Conservation (phyloP, 352 stramenopile species). For the Phytophthora agathidicida region DNA sequence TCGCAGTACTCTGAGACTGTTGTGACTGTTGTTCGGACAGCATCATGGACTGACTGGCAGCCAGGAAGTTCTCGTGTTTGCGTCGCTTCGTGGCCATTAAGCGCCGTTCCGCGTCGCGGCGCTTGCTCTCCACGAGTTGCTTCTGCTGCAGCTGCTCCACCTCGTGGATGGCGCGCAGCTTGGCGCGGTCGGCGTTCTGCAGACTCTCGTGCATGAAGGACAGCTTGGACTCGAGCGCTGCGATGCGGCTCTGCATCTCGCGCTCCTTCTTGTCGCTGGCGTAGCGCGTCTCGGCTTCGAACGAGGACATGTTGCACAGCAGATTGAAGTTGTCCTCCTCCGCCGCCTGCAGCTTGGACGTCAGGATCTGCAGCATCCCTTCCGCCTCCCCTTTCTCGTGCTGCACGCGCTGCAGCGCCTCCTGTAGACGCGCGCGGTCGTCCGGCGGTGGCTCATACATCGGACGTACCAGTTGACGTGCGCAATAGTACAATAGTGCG, state of each 20-base stretch:
- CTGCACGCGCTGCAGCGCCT: constrained; percentile 46
- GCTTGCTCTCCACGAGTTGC: constrained; percentile 64
- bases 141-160: constrained; percentile 67
- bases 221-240: constrained; percentile 63
- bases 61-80: constrained; percentile 59
- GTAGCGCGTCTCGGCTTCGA: constrained; percentile 57
- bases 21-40: constrained; percentile 36
- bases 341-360: constrained; percentile 45
- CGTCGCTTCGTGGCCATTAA: constrained; percentile 71
- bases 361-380: constrained; percentile 63
- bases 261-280: constrained; percentile 48
- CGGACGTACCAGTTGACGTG: too few species aligned
- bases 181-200: constrained; percentile 65
- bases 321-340: constrained; percentile 78
- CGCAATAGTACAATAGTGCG: constrained; percentile 5
- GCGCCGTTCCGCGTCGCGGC: constrained; percentile 65
- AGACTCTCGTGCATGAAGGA: constrained; percentile 57
- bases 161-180: constrained; percentile 52
- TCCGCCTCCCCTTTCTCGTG: constrained; percentile 56
- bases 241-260: constrained; percentile 47
- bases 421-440: constrained; percentile 26
- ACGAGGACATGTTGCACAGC: constrained; percentile 48
- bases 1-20: constrained; percentile 17
- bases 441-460: constrained; percentile 12
- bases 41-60: constrained; percentile 51